These are phyloP conservation scores for Rosa persica DNA, from an alignment of 306 rosid genomes.

Conservation along the genomic window DNA sequence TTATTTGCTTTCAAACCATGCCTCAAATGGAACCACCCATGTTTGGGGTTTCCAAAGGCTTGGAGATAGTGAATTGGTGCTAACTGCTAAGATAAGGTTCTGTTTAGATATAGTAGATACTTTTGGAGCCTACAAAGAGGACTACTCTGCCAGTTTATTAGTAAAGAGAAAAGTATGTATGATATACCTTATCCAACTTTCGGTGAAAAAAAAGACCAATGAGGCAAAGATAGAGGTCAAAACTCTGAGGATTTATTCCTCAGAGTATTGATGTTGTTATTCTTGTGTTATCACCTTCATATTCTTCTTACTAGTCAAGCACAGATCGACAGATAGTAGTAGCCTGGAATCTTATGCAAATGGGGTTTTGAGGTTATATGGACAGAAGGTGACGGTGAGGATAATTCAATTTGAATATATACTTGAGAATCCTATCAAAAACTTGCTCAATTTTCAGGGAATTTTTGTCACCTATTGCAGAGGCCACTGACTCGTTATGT, in stretches of 20 bases:
- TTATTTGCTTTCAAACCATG: slow-evolving; percentile 1
- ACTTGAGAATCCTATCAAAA: slow-evolving; percentile 7
- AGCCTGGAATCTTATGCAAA: background rate
- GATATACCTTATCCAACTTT: slow-evolving; percentile 41
- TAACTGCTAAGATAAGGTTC: slow-evolving; percentile 25
- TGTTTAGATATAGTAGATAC: slow-evolving; percentile 21
- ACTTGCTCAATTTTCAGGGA: background rate
- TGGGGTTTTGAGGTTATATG: slow-evolving; percentile 5
- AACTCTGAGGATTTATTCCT: background rate
- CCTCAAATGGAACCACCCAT: background rate
- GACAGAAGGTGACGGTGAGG: background rate
- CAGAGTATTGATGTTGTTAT: background rate
- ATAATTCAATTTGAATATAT: slow-evolving; percentile 11
- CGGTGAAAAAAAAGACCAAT: slow-evolving; percentile 7
- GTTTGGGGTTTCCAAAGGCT: background rate
- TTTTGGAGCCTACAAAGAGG: slow-evolving; percentile 20
- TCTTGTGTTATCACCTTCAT: background rate
- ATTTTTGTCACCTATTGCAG: background rate
- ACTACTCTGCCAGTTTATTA: background rate
- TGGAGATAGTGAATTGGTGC: slow-evolving; percentile 23
- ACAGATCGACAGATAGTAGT: background rate
- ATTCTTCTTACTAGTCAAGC: background rate
- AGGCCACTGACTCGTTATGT: background rate
- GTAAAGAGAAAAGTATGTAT: background rate
- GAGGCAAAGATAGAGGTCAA: slow-evolving; percentile 6